A percentile compares a stretch with the other conserved stretches of the same genome.
Conservation (phyloP, 371 early-diverging fungal genomes). For the Mucor plumbeus region DNA sequence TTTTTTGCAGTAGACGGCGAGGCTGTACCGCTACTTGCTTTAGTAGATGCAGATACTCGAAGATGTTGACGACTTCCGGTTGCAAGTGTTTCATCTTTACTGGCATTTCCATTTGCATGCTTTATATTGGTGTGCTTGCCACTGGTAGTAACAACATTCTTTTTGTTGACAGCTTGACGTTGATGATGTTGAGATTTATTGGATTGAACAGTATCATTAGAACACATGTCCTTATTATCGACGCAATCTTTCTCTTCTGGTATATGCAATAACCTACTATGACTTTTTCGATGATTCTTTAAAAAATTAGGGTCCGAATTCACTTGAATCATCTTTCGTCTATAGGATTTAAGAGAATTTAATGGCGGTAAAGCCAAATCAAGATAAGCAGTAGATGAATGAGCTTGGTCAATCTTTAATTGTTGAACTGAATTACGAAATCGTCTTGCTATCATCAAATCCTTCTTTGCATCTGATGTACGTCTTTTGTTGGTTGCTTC, state of each 20-base stretch:
- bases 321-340: conserved; percentile 31
- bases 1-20: not conserved
- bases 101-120: not conserved
- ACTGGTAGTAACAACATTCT: not conserved
- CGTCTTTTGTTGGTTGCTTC: conserved; percentile 19
- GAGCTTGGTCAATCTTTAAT: conserved; percentile 27
- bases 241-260: not conserved
- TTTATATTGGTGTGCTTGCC: not conserved
- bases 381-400: conserved; percentile 43
- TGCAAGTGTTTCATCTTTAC: not conserved
- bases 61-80: conserved; percentile 7
- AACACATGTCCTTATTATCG: not conserved
- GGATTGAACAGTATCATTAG: not conserved
- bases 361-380: conserved; percentile 44
- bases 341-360: conserved; percentile 19
- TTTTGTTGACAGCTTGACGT: not conserved
- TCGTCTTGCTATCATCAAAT: conserved; percentile 20
- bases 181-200: not conserved
- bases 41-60: not conserved
- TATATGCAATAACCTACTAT: conserved; percentile 2
- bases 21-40: not conserved
- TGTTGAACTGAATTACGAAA: conserved; percentile 30
- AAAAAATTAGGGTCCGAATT: conserved; percentile 16
- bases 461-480: conserved; percentile 28
- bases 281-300: conserved; percentile 14